phyloP scores from a whole-genome alignment of 1,284 basidiomycete species.

The Ceratobasidium papillatum region DNA sequence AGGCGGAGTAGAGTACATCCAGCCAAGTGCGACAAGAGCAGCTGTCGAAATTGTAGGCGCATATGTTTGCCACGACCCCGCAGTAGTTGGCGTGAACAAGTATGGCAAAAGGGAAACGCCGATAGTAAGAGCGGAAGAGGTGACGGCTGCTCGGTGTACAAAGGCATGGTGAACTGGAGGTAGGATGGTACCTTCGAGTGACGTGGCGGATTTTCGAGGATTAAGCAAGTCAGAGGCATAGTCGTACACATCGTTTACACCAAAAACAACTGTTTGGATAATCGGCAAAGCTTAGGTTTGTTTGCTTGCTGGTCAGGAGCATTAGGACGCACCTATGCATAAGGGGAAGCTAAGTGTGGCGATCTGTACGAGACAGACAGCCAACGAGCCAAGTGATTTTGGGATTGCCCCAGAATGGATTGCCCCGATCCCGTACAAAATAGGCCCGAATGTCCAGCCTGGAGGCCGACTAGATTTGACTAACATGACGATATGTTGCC shows the following conservation, averaged over 20 bases:
- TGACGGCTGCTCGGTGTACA: conserved; percentile 45
- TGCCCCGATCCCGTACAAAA: conserved; percentile 48
- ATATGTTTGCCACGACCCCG: conserved; percentile 4
- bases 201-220: conserved; percentile 46
- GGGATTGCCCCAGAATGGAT: conserved; percentile 47
- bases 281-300: background rate
- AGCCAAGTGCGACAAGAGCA: conserved; percentile 46
- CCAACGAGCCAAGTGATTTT: conserved; percentile 36
- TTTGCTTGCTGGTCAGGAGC: background rate
- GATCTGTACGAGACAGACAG: conserved; percentile 43
- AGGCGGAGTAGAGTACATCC: conserved; percentile 48
- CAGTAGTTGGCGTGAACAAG: background rate
- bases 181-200: conserved; percentile 47
- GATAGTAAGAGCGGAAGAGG: conserved; percentile 45
- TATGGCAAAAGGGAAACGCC: conserved; percentile 38
- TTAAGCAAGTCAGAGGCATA: conserved; percentile 47
- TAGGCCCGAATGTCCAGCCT: conserved; percentile 49
- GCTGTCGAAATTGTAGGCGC: conserved; percentile 27
- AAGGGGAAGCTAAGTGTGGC: conserved; percentile 46
- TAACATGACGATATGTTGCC: conserved; percentile 31
- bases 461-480: conserved; percentile 46
- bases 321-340: conserved; percentile 40
- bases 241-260: conserved; percentile 49
- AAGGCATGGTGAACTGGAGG: conserved; percentile 45
- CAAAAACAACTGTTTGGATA: conserved; percentile 46